Evolutionary conservation across 2,329 filamentous ascomycete genomes (phyloP), one percentile per base, ranked within the genome.

Genomic region (Fusarium acutatum): DNA sequence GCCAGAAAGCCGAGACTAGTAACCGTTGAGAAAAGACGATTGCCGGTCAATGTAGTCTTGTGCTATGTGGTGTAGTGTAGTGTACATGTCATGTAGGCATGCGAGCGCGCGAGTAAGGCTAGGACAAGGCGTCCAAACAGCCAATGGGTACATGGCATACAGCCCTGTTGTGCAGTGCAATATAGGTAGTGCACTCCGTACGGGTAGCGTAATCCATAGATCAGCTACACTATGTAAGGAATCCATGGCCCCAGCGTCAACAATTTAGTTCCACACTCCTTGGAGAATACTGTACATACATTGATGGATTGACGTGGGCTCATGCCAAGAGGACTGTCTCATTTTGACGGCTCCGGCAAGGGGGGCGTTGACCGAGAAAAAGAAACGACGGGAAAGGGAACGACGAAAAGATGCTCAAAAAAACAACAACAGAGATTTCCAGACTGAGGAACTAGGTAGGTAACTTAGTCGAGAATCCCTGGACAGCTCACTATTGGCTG

Each of bases 311-410:
- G 77, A 76, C 75, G 69, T 75, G 76, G 67, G 53, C 65, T 44
- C 76, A 73, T 71, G 69, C 65, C 71, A 71, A 67, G 65, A 67
- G 65, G 64, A 38, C 47, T 78, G 77, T 79, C 78, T 79, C 72
- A 77, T 73, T 70, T 73, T 68, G 70, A 75, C 49, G 59, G 54
- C 63, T 64, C 41, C 64, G 60, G 63, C 71, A 73, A 72, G 60
- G 74, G 57, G 57, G 60, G 66, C 17, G 56, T 68, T 68, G 47
- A 22, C 50, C 30, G 47, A 59, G 67, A 69, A 63, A 50, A 68
- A 63, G 58, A 37, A 49, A 59, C 43, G 37, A 53, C 22, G 20
- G 47, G 28, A 54, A 32, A n/a, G 44, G 60, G 30, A 66, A 49
- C 52, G 38, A 50, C 44, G 61, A 34, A 66, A 66, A 59, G 24